phyloP scores from a whole-genome alignment of 1,139 yeast genomes.

The Hyphopichia khmerensis region DNA sequence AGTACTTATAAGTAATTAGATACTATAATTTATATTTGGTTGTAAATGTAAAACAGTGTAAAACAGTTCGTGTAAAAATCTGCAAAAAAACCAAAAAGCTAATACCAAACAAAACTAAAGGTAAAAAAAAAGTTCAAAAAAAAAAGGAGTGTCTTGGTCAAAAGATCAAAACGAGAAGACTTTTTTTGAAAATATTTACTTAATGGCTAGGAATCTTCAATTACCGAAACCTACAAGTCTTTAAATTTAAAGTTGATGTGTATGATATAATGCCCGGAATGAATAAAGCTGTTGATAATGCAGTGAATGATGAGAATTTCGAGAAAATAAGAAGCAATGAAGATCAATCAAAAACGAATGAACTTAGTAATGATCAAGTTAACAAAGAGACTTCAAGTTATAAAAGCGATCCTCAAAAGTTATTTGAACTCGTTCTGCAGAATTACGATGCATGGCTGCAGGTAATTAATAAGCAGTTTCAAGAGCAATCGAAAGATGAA shows the following conservation, averaged over 20 bases:
- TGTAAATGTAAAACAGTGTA: neutral
- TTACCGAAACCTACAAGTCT: too few relatives aligned
- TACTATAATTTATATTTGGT: neutral
- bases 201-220: too few relatives aligned
- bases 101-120: neutral
- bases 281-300: neutral
- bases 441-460: constrained; percentile 43
- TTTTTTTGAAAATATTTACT: neutral
- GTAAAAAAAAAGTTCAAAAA: neutral
- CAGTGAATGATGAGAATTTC: neutral
- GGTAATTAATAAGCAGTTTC: constrained; percentile 27
- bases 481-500: constrained; percentile 24
- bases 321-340: neutral
- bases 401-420: constrained; percentile 20
- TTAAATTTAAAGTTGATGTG: constrained; percentile 2
- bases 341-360: neutral
- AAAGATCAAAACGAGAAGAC: neutral
- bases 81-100: too few relatives aligned
- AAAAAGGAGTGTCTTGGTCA: neutral
- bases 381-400: neutral
- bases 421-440: constrained; percentile 36
- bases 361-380: neutral
- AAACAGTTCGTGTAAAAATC: neutral
- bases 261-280: constrained; percentile 7
- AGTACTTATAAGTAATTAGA: neutral